Evolutionary conservation across 2,329 filamentous ascomycete species (phyloP).

Genomic region (Fusarium concolor): DNA sequence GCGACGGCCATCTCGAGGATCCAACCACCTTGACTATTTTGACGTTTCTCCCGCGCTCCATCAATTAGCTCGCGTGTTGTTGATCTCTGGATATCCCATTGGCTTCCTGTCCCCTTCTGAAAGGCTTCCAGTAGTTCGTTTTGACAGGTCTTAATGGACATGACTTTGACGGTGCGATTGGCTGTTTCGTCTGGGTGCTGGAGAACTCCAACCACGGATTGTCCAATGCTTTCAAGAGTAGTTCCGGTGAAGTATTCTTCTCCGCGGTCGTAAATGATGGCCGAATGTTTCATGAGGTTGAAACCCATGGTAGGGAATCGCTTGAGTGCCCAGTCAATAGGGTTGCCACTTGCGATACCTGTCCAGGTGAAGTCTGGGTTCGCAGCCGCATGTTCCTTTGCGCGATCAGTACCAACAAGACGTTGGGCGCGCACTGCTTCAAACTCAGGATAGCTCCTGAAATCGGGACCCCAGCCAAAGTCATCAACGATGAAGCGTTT

Average conservation of each 20-base stretch:
- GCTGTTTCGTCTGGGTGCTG: conserved; percentile 21
- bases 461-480: conserved; percentile 31
- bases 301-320: conserved; percentile 32
- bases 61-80: conserved; percentile 21
- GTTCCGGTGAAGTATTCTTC: conserved; percentile 27
- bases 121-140: conserved; percentile 25
- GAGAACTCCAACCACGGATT: conserved; percentile 30
- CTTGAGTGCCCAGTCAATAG: conserved; percentile 33
- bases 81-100: conserved; percentile 9
- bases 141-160: conserved; percentile 33
- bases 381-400: not conserved
- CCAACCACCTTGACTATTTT: conserved; percentile 18
- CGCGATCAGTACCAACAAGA: conserved; percentile 6
- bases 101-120: not conserved
- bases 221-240: conserved; percentile 25
- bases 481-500: conserved; percentile 31
- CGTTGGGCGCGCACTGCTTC: conserved; percentile 27
- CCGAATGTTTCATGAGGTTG: not conserved
- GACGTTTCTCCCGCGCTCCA: conserved; percentile 14
- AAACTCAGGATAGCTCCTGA: conserved; percentile 29
- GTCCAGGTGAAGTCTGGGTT: conserved; percentile 32
- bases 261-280: conserved; percentile 26
- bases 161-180: conserved; percentile 19
- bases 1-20: conserved; percentile 27
- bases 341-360: conserved; percentile 23